These are phyloP conservation scores for Aegilops longissima DNA, from an alignment of 176 grass and related monocot genomes.

Conservation along the genomic window DNA sequence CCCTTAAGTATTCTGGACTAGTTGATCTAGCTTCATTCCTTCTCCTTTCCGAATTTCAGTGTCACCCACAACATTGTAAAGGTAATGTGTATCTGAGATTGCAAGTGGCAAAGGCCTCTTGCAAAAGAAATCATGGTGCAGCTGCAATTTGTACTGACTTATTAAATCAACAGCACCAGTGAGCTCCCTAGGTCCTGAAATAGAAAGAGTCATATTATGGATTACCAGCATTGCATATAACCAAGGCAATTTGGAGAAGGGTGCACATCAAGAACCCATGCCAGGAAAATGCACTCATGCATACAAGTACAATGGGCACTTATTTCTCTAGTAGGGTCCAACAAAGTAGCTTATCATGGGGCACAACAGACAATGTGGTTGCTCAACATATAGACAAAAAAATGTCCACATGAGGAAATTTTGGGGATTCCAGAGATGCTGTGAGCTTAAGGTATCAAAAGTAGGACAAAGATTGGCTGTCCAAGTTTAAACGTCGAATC, in stretches of 20 bases:
- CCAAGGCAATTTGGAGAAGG: neutral
- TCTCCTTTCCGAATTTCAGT: slow-evolving; percentile 94
- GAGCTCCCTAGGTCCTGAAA: slow-evolving; percentile 85
- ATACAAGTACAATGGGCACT: neutral
- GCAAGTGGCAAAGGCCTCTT: slow-evolving; percentile 72
- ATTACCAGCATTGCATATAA: neutral
- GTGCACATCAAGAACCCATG: neutral
- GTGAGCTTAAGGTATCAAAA: neutral
- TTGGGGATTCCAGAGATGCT: neutral
- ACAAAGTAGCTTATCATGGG: neutral
- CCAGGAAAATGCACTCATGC: neutral
- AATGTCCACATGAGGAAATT: neutral
- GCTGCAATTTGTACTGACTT: slow-evolving; percentile 71
- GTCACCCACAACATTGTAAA: slow-evolving; percentile 88
- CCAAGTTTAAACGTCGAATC: neutral
- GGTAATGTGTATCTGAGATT: slow-evolving; percentile 92
- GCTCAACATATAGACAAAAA: neutral
- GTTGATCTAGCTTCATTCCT: slow-evolving; percentile 95
- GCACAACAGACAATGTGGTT: neutral
- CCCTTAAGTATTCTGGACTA: slow-evolving; percentile 67
- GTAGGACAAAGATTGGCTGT: neutral
- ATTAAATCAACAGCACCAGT: slow-evolving; percentile 91
- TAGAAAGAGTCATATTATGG: slow-evolving; percentile 1
- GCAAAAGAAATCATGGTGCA: slow-evolving; percentile 96
- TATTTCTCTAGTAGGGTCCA: neutral